Conservation (phyloP, 2,329 filamentous ascomycete genomes). For the Fusarium coffeatum region DNA sequence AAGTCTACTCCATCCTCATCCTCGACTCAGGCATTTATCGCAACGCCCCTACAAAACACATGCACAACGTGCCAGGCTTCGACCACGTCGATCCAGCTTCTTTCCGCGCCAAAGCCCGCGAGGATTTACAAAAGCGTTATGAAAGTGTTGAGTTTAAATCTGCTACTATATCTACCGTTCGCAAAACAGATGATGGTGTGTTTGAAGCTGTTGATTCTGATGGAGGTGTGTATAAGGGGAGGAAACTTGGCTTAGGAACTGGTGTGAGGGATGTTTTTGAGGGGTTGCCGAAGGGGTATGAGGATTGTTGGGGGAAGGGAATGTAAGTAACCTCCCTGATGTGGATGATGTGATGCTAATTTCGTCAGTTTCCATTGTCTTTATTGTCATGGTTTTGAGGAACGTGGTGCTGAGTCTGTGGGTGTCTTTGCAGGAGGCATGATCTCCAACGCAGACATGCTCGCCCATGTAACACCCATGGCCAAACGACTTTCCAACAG, state of each 20-base stretch:
- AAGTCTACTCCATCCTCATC: conserved; percentile 59
- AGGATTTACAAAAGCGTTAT: conserved; percentile 52
- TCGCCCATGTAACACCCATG: conserved; percentile 57
- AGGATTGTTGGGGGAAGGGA: conserved; percentile 64
- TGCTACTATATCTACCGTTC: conserved; percentile 45
- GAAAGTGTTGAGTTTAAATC: conserved; percentile 50
- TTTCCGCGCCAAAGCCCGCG: conserved; percentile 51
- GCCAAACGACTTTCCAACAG: conserved; percentile 56
- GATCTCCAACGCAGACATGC: conserved; percentile 47
- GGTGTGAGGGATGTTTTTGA: conserved; percentile 65
- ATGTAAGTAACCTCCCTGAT: conserved; percentile 54
- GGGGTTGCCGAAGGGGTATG: conserved; percentile 62
- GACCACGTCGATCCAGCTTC: conserved; percentile 53
- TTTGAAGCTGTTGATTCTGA: conserved; percentile 56
- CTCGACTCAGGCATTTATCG: conserved; percentile 64
- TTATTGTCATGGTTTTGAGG: conserved; percentile 70
- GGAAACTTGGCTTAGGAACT: conserved; percentile 66
- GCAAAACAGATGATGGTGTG: conserved; percentile 44
- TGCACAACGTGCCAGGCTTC: conserved; percentile 59
- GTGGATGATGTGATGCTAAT: background rate
- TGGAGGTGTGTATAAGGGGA: conserved; percentile 58
- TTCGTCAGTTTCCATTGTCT: conserved; percentile 64
- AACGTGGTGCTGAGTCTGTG: conserved; percentile 58
- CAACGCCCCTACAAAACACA: conserved; percentile 59
- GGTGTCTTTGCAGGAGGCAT: conserved; percentile 60